Evolutionary conservation across 2,329 filamentous ascomycete species (phyloP), one percentile per base, ranked within the genome.

Genomic region (Tolypocladium tropicale): DNA sequence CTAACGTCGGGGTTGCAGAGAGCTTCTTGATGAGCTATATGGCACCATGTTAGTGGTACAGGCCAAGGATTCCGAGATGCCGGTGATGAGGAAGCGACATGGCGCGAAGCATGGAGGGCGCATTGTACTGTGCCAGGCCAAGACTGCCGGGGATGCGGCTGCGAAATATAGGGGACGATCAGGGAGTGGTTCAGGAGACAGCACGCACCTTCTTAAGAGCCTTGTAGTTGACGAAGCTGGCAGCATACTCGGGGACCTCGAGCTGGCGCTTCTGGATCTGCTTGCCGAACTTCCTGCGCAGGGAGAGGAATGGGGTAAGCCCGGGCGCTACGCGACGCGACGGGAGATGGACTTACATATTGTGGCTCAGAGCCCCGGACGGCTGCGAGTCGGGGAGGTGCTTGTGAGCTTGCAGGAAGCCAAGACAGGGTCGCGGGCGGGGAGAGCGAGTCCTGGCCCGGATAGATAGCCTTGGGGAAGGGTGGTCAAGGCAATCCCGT

Each of bases 191-290:
- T 50, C 9, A 18, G 7, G 50, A 16, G 30, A 36, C 21, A 10
- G 11, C 10, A 32, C 58, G 34, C 70, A 95, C 94, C 90, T 97
- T 97, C 76, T 99, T 99, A 65, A 99, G 80, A 58, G 91, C 92
- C 77, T 99, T 99, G 79, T 99, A 99, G 76, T 99, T 96, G 65
- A 97, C 92, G 71, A 99, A 99, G 75, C 92, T 96, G 62, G 93
- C 91, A 60, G 94, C 93, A 86, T 99, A 99, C 82, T 99, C 94
- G 58, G 94, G 94, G 58, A 99, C 92, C 73, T 99, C 94, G 68
- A 99, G 89, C 81, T 99, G 94, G 71, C 92, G 88, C 79, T 96
- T 96, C 79, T 97, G 94, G 64, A 99, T 96, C 72, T 96, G 90
- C 80, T 99, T 99, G 74, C 94, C 94, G 78, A 99, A 99, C 83